Conservation (phyloP, 305 asterid species). For the Galium porrigens region DNA sequence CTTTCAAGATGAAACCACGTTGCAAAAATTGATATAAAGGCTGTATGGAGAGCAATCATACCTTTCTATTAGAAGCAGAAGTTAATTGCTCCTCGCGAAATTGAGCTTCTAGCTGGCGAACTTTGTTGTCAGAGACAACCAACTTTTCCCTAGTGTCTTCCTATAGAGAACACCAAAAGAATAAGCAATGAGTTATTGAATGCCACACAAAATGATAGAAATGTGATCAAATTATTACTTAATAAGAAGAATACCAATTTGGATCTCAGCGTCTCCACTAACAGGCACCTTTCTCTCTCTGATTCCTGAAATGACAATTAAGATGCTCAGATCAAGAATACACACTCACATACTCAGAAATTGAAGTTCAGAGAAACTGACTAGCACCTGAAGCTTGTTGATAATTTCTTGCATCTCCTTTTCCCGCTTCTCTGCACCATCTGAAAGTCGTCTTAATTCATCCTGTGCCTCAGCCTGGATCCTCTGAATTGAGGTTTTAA, state of each 20-base stretch:
- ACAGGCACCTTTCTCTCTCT: conserved; percentile 61
- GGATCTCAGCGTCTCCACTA: conserved; percentile 70
- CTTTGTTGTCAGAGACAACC: conserved; percentile 76
- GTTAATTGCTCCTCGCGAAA: conserved; percentile 60
- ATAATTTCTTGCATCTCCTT: conserved; percentile 83
- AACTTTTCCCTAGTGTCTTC: conserved; percentile 80
- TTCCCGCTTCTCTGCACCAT: conserved; percentile 57
- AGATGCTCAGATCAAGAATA: not conserved
- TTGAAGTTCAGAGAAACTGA: conserved; percentile 6
- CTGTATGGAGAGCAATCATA: conserved; percentile 20
- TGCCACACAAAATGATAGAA: not conserved
- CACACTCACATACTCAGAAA: conserved; percentile 2
- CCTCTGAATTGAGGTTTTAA: conserved; percentile 57
- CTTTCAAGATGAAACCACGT: conserved; percentile 11
- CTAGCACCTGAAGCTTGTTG: conserved; percentile 65
- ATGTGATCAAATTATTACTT: not conserved
- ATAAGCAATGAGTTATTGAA: conserved; percentile 5
- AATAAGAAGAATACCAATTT: conserved; percentile 54
- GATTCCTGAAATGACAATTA: conserved; percentile 43
- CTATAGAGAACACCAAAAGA: conserved; percentile 25
- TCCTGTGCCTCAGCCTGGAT: conserved; percentile 73
- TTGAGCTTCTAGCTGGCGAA: conserved; percentile 76
- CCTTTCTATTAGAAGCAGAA: conserved; percentile 49
- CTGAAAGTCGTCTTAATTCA: conserved; percentile 56
- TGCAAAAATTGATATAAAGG: not conserved